These are phyloP conservation scores for Dissophora ornata DNA, from an alignment of 192 early-diverging fungal genomes.

Conservation along the genomic window DNA sequence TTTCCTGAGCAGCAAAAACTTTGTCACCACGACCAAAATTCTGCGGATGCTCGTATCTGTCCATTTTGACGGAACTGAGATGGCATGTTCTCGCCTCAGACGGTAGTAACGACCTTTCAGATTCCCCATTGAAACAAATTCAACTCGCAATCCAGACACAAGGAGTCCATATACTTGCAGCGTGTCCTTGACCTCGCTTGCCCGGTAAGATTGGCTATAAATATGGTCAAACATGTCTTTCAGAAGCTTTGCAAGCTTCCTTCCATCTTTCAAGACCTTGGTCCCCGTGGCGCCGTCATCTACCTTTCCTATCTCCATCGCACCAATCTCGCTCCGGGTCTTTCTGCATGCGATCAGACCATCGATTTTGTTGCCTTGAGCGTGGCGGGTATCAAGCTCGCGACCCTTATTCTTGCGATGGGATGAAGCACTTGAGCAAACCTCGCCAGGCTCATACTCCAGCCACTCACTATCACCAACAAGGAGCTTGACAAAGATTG, in stretches of 20 bases:
- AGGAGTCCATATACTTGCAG: not conserved
- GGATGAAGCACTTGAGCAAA: not conserved
- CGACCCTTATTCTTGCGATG: too few relatives aligned
- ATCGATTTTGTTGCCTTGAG: not conserved
- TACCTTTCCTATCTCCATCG: not conserved
- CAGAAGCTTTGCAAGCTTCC: slow-evolving; percentile 1
- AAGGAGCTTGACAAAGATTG: not conserved
- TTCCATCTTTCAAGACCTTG: slow-evolving; percentile 2
- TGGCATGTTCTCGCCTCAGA: not conserved
- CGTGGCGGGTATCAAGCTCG: too few relatives aligned
- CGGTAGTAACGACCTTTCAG: not conserved
- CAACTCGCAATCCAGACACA: not conserved
- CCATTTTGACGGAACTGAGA: not conserved
- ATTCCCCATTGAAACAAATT: not conserved
- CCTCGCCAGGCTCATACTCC: not conserved
- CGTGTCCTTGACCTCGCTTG: not conserved
- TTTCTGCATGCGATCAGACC: not conserved
- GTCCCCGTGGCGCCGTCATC: not conserved
- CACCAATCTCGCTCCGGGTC: not conserved
- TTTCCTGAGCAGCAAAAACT: not conserved
- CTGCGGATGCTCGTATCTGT: not conserved
- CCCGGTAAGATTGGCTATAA: not conserved
- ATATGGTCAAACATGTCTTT: slow-evolving; percentile 12
- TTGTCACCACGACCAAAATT: not conserved
- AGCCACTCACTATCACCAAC: not conserved